Conservation (phyloP, 371 early-diverging fungal species). For the Sporodiniella umbellata region DNA sequence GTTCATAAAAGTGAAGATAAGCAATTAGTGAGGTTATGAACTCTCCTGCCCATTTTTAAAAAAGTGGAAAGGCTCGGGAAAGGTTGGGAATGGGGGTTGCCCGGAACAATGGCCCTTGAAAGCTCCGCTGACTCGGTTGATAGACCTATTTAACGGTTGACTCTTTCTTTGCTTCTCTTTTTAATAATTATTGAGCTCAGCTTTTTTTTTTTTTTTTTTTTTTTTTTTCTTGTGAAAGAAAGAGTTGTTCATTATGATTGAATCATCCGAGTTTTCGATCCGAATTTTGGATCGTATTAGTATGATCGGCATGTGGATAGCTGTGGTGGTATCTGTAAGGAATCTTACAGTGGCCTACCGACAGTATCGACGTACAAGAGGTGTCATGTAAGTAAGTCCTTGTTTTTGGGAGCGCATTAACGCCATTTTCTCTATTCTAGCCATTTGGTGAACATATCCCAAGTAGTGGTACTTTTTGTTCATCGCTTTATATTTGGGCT, state of each 20-base stretch:
- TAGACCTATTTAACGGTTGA: neutral
- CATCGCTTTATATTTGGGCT: conserved; percentile 41
- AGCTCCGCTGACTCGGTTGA: neutral
- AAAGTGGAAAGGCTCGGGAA: conserved; percentile 1
- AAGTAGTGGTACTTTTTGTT: conserved; percentile 35
- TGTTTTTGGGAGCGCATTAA: no score
- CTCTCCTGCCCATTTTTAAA: neutral
- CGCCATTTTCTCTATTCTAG: no score
- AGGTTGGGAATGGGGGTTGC: neutral
- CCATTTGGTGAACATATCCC: conserved; percentile 39
- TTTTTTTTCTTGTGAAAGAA: neutral
- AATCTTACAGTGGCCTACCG: conserved; percentile 37
- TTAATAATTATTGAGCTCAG: no score
- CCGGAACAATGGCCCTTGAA: neutral
- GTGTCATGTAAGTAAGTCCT: conserved; percentile 32
- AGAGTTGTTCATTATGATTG: conserved; percentile 27
- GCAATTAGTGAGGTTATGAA: neutral
- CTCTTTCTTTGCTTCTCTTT: neutral
- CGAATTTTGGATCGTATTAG: conserved; percentile 41
- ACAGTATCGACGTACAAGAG: conserved; percentile 40
- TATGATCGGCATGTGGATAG: conserved; percentile 46
- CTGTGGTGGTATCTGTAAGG: conserved; percentile 29
- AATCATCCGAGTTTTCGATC: conserved; percentile 31
- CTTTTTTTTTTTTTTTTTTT: neutral
- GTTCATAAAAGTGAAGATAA: no score